phyloP scores from a whole-genome alignment of 768 basidiomycete genomes.

The Sarcomyxa edulis region DNA sequence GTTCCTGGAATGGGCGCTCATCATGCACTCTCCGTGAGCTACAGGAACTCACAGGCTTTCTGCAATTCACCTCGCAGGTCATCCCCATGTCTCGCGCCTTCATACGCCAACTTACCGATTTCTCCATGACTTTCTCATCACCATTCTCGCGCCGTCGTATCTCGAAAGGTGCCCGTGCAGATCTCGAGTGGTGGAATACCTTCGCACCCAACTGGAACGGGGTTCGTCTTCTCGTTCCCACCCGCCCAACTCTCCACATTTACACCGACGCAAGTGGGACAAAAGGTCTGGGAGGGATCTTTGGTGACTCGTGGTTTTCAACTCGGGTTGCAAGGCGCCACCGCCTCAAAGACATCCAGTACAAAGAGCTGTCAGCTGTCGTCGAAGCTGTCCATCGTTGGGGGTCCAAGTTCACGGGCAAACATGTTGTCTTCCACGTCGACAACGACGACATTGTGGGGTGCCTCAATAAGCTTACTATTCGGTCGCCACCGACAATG shows the following conservation, averaged over 20 bases:
- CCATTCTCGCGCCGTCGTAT: slow-evolving; percentile 16
- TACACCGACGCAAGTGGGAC: slow-evolving; percentile 27
- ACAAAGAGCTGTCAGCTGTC: slow-evolving; percentile 26
- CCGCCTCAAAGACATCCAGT: slow-evolving; percentile 20
- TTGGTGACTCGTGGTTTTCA: slow-evolving; percentile 20
- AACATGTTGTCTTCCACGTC: slow-evolving; percentile 21
- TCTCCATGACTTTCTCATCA: slow-evolving; percentile 18
- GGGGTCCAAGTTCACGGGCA: slow-evolving; percentile 16
- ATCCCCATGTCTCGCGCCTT: slow-evolving; percentile 9
- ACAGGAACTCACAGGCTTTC: slow-evolving; percentile 10
- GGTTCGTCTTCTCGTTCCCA: slow-evolving; percentile 12
- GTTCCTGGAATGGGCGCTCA: neutral
- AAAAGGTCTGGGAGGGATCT: slow-evolving; percentile 23
- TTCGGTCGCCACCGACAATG: slow-evolving; percentile 9
- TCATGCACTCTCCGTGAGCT: slow-evolving; percentile 5
- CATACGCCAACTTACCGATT: slow-evolving; percentile 15
- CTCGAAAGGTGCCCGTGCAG: slow-evolving; percentile 11
- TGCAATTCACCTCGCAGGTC: slow-evolving; percentile 12
- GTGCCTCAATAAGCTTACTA: slow-evolving; percentile 16
- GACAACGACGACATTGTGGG: slow-evolving; percentile 11
- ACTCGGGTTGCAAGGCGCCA: slow-evolving; percentile 15
- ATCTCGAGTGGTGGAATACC: slow-evolving; percentile 27
- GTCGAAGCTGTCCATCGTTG: slow-evolving; percentile 23
- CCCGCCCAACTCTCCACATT: slow-evolving; percentile 10
- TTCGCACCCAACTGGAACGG: slow-evolving; percentile 24